Percentiles rank a stretch among this genome's conserved stretches.
Conservation (phyloP, 345 rosid genomes). For the Capsella bursapastoris region DNA sequence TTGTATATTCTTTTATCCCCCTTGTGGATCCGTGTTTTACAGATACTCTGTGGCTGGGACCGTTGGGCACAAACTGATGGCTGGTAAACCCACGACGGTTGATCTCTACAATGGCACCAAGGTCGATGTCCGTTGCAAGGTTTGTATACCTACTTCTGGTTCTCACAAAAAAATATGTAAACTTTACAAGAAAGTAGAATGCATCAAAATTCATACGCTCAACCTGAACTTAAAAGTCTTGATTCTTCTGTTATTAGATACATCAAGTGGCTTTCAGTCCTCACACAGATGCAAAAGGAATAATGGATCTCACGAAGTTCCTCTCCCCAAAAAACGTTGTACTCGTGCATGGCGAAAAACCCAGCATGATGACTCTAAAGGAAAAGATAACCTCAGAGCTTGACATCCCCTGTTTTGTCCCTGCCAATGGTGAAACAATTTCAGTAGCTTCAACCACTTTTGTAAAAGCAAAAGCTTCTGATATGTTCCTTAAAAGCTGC, state of each 20-base stretch:
- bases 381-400: slow-evolving; percentile 72
- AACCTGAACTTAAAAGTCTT: not conserved
- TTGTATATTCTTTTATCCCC: slow-evolving; percentile 4
- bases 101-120: slow-evolving; percentile 80
- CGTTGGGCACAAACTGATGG: slow-evolving; percentile 84
- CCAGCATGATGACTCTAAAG: slow-evolving; percentile 78
- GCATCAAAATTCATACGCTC: not conserved
- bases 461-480: slow-evolving; percentile 70
- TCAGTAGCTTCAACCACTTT: slow-evolving; percentile 60
- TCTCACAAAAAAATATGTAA: not conserved
- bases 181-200: not conserved
- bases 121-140: slow-evolving; percentile 96
- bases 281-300: slow-evolving; percentile 93
- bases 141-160: slow-evolving; percentile 36
- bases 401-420: slow-evolving; percentile 70
- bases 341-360: slow-evolving; percentile 94
- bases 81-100: slow-evolving; percentile 83
- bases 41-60: slow-evolving; percentile 98
- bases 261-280: slow-evolving; percentile 95
- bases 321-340: slow-evolving; percentile 84
- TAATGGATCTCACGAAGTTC: slow-evolving; percentile 90
- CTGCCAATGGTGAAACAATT: slow-evolving; percentile 78
- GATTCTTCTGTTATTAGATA: slow-evolving; percentile 54
- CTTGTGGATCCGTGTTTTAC: not conserved
- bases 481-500: slow-evolving; percentile 64